These are phyloP conservation scores for Pelargonium myrrhifolium DNA, from an alignment of 441 rosid species.

Conservation along the genomic window DNA sequence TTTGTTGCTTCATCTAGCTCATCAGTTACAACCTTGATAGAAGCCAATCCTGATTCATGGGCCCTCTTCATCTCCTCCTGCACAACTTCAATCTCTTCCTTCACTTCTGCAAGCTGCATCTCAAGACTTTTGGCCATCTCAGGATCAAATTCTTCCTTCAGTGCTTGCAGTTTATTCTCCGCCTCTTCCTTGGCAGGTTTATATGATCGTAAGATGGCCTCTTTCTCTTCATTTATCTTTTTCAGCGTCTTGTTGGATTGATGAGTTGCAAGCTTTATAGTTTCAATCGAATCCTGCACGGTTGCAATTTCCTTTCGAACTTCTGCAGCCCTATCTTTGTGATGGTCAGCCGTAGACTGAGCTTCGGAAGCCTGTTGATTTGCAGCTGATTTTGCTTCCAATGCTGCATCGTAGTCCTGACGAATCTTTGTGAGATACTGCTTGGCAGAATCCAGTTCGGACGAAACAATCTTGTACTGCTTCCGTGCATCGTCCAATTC, in stretches of 20 bases:
- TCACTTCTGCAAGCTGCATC: slow-evolving; percentile 51
- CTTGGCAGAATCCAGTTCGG: slow-evolving; percentile 68
- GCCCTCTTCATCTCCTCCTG: slow-evolving; percentile 65
- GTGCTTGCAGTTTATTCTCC: slow-evolving; percentile 39
- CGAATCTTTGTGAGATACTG: slow-evolving; percentile 65
- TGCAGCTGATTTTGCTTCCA: slow-evolving; percentile 56
- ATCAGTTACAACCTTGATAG: slow-evolving; percentile 38
- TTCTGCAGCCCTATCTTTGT: slow-evolving; percentile 56
- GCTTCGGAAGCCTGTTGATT: slow-evolving; percentile 54
- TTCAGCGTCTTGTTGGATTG: slow-evolving; percentile 59
- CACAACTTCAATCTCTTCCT: slow-evolving; percentile 44
- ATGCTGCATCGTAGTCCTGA: slow-evolving; percentile 52
- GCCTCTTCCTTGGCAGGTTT: slow-evolving; percentile 60
- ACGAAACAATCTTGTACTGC: slow-evolving; percentile 42
- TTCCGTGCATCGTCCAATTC: slow-evolving; percentile 53
- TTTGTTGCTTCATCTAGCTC: slow-evolving; percentile 79
- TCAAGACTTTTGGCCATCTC: slow-evolving; percentile 56
- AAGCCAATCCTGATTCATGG: slow-evolving; percentile 59
- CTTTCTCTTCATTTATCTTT: slow-evolving; percentile 62
- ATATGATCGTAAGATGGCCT: slow-evolving; percentile 47
- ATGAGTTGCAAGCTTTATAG: slow-evolving; percentile 63
- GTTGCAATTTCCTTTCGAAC: slow-evolving; percentile 58
- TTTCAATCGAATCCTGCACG: slow-evolving; percentile 65
- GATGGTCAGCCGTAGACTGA: slow-evolving; percentile 43
- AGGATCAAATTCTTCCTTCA: slow-evolving; percentile 65